These are phyloP conservation scores for Stemphylium beticola DNA, from an alignment of 2,329 filamentous ascomycete genomes.

Conservation along the genomic window DNA sequence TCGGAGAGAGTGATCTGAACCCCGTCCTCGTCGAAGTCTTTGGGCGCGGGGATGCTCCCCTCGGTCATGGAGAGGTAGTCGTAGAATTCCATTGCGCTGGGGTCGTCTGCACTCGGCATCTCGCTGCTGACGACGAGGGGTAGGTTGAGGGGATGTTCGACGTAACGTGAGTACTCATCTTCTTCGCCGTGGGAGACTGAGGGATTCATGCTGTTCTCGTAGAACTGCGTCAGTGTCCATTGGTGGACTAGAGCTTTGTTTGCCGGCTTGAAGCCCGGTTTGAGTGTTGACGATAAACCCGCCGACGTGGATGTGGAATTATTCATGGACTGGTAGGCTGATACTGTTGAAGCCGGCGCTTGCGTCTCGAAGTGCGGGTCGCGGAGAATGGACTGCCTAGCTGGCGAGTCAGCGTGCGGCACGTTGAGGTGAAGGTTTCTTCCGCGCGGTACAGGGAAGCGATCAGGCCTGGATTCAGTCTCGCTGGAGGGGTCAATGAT, in stretches of 20 bases:
- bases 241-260: slow-evolving; percentile 85
- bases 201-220: slow-evolving; percentile 84
- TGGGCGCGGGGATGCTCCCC: slow-evolving; percentile 20
- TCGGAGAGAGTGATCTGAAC: slow-evolving; percentile 21
- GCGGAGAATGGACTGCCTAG: slow-evolving; percentile 52
- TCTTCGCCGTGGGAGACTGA: slow-evolving; percentile 77
- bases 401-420: slow-evolving; percentile 42
- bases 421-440: slow-evolving; percentile 31
- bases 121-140: slow-evolving; percentile 79
- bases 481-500: slow-evolving; percentile 67
- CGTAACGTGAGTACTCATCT: slow-evolving; percentile 86
- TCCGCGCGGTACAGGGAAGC: slow-evolving; percentile 26
- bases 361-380: slow-evolving; percentile 47
- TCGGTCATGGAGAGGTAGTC: slow-evolving; percentile 73
- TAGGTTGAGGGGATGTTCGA: slow-evolving; percentile 85
- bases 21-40: slow-evolving; percentile 27
- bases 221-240: slow-evolving; percentile 86
- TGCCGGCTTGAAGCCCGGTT: slow-evolving; percentile 56
- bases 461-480: slow-evolving; percentile 30
- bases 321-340: slow-evolving; percentile 31
- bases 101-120: slow-evolving; percentile 58
- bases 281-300: slow-evolving; percentile 31
- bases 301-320: slow-evolving; percentile 40
- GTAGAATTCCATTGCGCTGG: slow-evolving; percentile 70
- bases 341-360: slow-evolving; percentile 26